Conservation (phyloP, 1,284 basidiomycete genomes). For the Ustilago esculenta region DNA sequence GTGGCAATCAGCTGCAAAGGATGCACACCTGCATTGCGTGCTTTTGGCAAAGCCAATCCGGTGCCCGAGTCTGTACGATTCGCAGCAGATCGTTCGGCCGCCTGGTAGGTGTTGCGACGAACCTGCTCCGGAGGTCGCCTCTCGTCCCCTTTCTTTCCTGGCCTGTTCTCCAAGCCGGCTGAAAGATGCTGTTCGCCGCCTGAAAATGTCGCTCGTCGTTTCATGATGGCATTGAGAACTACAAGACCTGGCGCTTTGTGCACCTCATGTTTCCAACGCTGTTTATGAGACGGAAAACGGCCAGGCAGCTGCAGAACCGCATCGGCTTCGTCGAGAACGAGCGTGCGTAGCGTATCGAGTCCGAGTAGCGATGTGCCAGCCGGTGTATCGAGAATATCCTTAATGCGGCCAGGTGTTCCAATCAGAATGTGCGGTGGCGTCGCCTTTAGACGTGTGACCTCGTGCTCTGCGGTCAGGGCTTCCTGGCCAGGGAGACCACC, state of each 20-base stretch:
- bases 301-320: slow-evolving; percentile 62
- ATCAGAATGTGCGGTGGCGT: slow-evolving; percentile 62
- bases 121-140: slow-evolving; percentile 51
- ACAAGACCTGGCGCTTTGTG: slow-evolving; percentile 60
- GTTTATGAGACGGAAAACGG: slow-evolving; percentile 59
- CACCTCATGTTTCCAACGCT: slow-evolving; percentile 57
- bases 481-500: slow-evolving; percentile 30
- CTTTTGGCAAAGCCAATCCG: slow-evolving; percentile 33
- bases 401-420: slow-evolving; percentile 58
- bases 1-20: slow-evolving; percentile 61
- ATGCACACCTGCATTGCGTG: slow-evolving; percentile 26
- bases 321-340: slow-evolving; percentile 64
- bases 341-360: slow-evolving; percentile 52
- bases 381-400: slow-evolving; percentile 50
- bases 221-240: slow-evolving; percentile 59
- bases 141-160: slow-evolving; percentile 43
- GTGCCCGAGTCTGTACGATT: slow-evolving; percentile 10
- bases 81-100: slow-evolving; percentile 31
- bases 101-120: slow-evolving; percentile 52
- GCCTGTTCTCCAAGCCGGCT: slow-evolving; percentile 58
- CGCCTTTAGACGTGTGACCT: slow-evolving; percentile 41
- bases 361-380: slow-evolving; percentile 53
- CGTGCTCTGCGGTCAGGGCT: slow-evolving; percentile 29
- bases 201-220: slow-evolving; percentile 51
- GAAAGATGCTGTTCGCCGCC: slow-evolving; percentile 53